Evolutionary conservation across 2,329 filamentous ascomycete genomes (phyloP).

Genomic region (Pyricularia sp.): DNA sequence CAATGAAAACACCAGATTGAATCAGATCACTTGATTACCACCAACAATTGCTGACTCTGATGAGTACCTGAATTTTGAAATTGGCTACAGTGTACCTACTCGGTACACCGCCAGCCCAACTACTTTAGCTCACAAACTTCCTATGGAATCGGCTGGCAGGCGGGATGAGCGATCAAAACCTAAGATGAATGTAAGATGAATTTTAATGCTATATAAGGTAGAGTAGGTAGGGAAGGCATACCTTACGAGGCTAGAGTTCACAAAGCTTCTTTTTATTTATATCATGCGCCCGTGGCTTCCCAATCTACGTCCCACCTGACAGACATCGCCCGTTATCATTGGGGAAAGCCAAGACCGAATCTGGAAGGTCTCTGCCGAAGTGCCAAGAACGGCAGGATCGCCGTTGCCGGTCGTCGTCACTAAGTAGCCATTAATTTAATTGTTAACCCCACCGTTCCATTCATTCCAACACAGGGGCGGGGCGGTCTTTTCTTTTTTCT

Average conservation of each 20-base stretch:
- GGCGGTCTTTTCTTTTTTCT: too few species aligned
- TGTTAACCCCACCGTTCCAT: background rate
- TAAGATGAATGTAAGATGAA: background rate
- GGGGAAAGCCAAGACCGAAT: background rate
- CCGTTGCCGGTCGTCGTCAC: background rate
- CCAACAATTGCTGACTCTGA: background rate
- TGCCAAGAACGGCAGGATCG: background rate
- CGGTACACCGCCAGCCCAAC: background rate
- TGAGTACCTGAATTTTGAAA: background rate
- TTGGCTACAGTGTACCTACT: background rate
- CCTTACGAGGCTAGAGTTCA: background rate
- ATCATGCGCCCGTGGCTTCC: background rate
- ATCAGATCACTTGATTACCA: background rate
- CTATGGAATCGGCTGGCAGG: background rate
- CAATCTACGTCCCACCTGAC: background rate
- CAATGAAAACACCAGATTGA: background rate
- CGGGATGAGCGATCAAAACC: background rate
- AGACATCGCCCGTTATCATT: background rate
- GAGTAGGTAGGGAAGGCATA: background rate
- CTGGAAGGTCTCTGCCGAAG: background rate
- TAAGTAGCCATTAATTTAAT: background rate
- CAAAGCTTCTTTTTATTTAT: background rate
- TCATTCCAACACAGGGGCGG: background rate
- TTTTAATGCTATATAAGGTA: background rate
- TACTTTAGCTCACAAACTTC: background rate